Base-by-base conservation (phyloP, 139 green algal species). In the Micractinium conductrix region DNA sequence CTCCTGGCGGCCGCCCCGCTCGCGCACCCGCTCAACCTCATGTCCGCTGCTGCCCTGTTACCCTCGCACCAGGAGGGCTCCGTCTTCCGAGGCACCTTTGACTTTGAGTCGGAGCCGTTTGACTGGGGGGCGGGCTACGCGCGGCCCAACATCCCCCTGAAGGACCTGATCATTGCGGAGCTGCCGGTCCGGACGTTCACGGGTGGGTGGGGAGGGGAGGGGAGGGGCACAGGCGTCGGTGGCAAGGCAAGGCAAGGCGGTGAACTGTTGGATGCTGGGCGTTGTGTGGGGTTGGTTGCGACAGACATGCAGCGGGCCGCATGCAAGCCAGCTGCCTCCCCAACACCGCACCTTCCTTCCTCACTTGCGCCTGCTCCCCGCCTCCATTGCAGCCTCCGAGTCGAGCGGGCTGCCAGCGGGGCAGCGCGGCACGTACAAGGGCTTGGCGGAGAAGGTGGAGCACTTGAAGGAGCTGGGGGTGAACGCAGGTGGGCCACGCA, bases 121-220 rank as follows among this genome's bases (percentile, higher is more conserved):
- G 95, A 98, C 88, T 98, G 96, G 96, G 94, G 94, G 35, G 22
- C 72, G 1, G 90, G 88, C 38, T 93, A 95, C 83, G 14, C 44
- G 26, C 84, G 90, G 28, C 92, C 92, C 21, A 81, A 87, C 48
- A 65, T 91, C 58, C 60, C 87, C 55, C 62, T 80, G 9, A 73
- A 94, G 67, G 93, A 96, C 85, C 85, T 98, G 63, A 88, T 98
- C 40, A 94, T 98, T 53, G 96, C 96, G 63, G 95, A 98, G 87
- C 89, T 97, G 80, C 85, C 89, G 16, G 90, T 98, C 69, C 92
- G 95, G 40, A 88, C 88, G 69, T 98, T 98, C 91, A 98, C 95
- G 22, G 94, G 76, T 82, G 40, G 30, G 76, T 35, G 65, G 10
- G 7, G n/a, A n/a, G n/a, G n/a, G n/a, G n/a, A n/a, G n/a, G n/a